Evolutionary conservation across 768 basidiomycete species (phyloP), one percentile per base, ranked within the genome.

Genomic region (Coprinopsis marcescibilis): DNA sequence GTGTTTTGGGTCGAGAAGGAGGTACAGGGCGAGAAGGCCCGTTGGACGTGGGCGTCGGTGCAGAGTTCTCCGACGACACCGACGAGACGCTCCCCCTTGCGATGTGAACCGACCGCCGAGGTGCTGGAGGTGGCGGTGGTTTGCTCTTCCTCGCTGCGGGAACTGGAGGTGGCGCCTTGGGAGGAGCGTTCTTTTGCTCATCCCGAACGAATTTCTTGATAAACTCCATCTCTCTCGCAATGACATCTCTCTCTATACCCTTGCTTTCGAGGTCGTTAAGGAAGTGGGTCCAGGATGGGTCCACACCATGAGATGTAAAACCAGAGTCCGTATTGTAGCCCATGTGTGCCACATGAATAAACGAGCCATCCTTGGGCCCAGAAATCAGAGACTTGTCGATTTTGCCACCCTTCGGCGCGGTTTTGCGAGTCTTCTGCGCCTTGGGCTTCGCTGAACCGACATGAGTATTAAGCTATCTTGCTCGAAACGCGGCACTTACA

Each of bases 381-480:
- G 91, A 93, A 40, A 98, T 97, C 73, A 85, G 78, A 1, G 89
- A 86, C 64, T 96, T 97, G 69, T 95, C 86, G 48, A 97, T 88
- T 63, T 82, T 86, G 38, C 89, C 85, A 5, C 80, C 78, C 52
- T 81, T 83, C 41, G n/a, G n/a, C n/a, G 67, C 60, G 40, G 14
- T 19, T 2, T 65, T 53, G 47, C 76, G 79, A 65, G 80, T 83
- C 60, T 76, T 76, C 68, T 80, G 81, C 54, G 72, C 56, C 3
- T 71, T 63, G 11, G 69, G 55, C 67, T 82, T 85, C 2, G 73
- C 67, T 67, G 59, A 40, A 27, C 34, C 45, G 46, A 54, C 54
- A 43, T 52, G 42, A 19, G 42, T 50, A n/a, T 48, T 40, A 44
- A 20, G 30, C 41, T 41, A 21, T 41, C 19, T 3, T 5, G n/a